phyloP scores from a whole-genome alignment of 345 rosid species.

The Citrus australasica region DNA sequence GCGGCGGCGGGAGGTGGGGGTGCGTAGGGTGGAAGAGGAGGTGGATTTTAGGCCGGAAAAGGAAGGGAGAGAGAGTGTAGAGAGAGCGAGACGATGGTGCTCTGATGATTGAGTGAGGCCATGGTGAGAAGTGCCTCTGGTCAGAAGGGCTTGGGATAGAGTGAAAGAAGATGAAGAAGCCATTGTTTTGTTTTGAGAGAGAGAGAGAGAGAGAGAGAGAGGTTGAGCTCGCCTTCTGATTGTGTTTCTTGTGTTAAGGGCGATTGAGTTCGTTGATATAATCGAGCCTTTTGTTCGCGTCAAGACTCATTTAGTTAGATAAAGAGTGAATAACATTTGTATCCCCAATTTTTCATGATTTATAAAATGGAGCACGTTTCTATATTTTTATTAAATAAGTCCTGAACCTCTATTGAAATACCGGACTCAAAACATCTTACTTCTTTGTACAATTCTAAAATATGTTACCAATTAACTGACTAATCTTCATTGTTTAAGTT shows the following conservation, averaged over 20 bases:
- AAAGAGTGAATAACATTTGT: not conserved
- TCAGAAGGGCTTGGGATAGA: constrained; percentile 53
- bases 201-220: not conserved
- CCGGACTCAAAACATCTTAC: too few species aligned
- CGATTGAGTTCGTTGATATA: not conserved
- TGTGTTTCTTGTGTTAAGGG: not conserved
- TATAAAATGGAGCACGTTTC: not conserved
- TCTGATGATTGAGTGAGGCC: constrained; percentile 38
- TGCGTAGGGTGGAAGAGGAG: constrained; percentile 19
- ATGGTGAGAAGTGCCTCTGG: constrained; percentile 45
- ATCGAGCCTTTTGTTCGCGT: not conserved
- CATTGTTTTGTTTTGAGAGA: constrained; percentile 22
- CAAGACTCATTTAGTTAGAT: not conserved
- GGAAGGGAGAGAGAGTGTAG: constrained; percentile 39
- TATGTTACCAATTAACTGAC: too few species aligned
- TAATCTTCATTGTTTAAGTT: too few species aligned
- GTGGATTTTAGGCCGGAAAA: constrained; percentile 53
- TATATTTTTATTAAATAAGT: not conserved
- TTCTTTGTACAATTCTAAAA: too few species aligned
- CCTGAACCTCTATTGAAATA: not conserved
- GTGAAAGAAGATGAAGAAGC: constrained; percentile 56
- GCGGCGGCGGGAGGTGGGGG: constrained; percentile 28
- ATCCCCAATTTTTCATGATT: not conserved
- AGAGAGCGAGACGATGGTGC: constrained; percentile 38
- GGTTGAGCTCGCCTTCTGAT: not conserved